Percentiles rank a stretch among this genome's conserved stretches.
Evolutionary conservation across 2,329 filamentous ascomycete genomes (phyloP).

Genomic region (Thelonectria rubi): DNA sequence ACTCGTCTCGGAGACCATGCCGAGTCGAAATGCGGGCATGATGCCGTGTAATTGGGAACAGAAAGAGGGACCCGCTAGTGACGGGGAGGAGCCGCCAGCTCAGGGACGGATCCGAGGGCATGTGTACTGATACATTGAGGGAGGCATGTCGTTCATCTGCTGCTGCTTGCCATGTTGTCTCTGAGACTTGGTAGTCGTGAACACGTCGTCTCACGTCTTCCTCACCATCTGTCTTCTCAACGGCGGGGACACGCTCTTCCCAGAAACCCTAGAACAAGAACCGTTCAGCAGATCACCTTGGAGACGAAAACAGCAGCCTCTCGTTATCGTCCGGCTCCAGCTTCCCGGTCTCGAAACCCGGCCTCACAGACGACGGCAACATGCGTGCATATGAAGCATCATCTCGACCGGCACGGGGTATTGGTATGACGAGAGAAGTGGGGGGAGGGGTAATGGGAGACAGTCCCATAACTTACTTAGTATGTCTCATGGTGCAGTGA

Average conservation of each 20-base stretch:
- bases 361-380: neutral
- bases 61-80: conserved; percentile 3
- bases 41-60: conserved; percentile 9
- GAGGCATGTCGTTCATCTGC: too few relatives aligned
- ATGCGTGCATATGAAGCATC: neutral
- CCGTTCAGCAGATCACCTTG: too few relatives aligned
- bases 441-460: neutral
- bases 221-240: too few relatives aligned
- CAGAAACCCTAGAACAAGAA: too few relatives aligned
- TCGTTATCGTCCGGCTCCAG: neutral
- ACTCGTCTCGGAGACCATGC: conserved; percentile 19
- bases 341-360: neutral
- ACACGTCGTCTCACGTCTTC: neutral
- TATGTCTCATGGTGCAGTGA: too few relatives aligned
- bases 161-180: too few relatives aligned
- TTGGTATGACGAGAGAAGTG: neutral
- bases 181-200: too few relatives aligned
- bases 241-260: too few relatives aligned
- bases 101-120: conserved; percentile 1
- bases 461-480: neutral
- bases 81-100: conserved; percentile 11
- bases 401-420: neutral
- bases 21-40: conserved; percentile 17
- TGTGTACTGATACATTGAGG: conserved; percentile 15
- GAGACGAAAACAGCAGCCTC: neutral